Evolutionary conservation across 108 stramenopile species (phyloP), one percentile per base, ranked within the genome.

Genomic region (Nitzschia sp.): DNA sequence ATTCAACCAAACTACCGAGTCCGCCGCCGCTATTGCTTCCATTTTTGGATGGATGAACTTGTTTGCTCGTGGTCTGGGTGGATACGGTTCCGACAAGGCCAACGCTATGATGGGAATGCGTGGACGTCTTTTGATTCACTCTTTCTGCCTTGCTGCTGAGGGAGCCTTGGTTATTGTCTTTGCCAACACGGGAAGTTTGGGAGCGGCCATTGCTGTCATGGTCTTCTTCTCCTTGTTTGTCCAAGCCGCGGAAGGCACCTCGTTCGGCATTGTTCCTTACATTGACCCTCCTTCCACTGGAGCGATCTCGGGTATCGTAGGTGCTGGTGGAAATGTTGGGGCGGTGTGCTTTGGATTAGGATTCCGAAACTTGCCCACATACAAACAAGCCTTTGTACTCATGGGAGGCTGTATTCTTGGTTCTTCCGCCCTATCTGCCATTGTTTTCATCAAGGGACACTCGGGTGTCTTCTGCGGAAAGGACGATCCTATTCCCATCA

Each of bases 221-320:
- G 64, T 82, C 13, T 66, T 78, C 74, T 87, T 87, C 74, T 80
- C 82, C 21, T 1, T 75, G 3, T 84, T 72, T 42, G 83, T 87
- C 5, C 86, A 87, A 75, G 72, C 68, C 49, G 82, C 82, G 4
- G 84, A 87, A 61, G 86, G 86, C 24, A 58, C 81, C 85, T 84
- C 42, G 86, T 81, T 71, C n/a, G n/a, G n/a, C n/a, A n/a, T n/a
- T n/a, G n/a, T n/a, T n/a, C n/a, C n/a, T n/a, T n/a, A n/a, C n/a
- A 68, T 86, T 36, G 46, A 68, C 47, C 85, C 88, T 11, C 64
- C 78, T 23, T 68, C 76, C 29, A 85, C 84, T 28, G 88, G 88
- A 30, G 75, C 82, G 4, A 80, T 87, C n/a, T n/a, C n/a, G n/a
- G n/a, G n/a, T n/a, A n/a, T n/a, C n/a, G n/a, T n/a, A n/a, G n/a